Percentiles rank a stretch among this genome's conserved stretches.
Evolutionary conservation across 208 protist species (phyloP).

Genomic region (Tritrichomonas musculus): DNA sequence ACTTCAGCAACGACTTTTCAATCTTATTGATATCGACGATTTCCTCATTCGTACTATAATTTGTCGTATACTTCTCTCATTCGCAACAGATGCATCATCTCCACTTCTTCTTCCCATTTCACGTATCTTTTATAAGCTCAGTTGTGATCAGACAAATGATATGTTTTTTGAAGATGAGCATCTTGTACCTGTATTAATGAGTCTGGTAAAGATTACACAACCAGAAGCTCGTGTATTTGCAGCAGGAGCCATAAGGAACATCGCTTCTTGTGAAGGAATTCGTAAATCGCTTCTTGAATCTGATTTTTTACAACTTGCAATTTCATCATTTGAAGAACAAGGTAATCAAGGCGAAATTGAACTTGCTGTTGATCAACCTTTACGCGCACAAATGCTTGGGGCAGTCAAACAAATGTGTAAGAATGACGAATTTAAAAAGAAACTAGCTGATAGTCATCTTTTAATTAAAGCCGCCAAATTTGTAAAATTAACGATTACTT

Average conservation of each 20-base stretch:
- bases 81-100: background rate
- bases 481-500: too few species aligned
- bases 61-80: background rate
- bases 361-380: background rate
- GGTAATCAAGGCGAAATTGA: too few species aligned
- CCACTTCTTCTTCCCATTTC: conserved; percentile 1
- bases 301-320: background rate
- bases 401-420: background rate
- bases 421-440: background rate
- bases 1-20: background rate
- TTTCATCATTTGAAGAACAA: background rate
- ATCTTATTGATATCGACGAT: conserved; percentile 16
- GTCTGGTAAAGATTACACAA: background rate
- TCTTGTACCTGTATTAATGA: background rate
- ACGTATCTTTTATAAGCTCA: background rate
- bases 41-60: conserved; percentile 9
- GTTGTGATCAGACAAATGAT: background rate
- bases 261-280: background rate
- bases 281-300: background rate
- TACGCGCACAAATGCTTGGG: background rate
- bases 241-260: background rate
- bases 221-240: background rate
- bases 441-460: background rate
- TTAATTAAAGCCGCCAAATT: background rate
- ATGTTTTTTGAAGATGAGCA: background rate